Evolutionary conservation across 2,329 filamentous ascomycete species (phyloP).

Genomic region (Cercospora sp.): DNA sequence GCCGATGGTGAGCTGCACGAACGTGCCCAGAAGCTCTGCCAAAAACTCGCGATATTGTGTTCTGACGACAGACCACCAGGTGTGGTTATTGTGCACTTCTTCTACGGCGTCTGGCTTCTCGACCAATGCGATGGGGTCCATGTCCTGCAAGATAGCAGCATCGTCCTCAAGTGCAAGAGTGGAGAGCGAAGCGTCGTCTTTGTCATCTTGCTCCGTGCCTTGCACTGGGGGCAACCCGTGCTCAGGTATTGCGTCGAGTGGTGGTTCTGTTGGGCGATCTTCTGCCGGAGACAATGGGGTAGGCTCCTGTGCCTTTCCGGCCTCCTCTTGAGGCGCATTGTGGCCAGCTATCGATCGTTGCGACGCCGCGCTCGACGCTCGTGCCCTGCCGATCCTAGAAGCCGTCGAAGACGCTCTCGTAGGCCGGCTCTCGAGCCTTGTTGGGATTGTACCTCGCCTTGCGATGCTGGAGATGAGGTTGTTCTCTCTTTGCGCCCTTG

Average conservation of each 20-base stretch:
- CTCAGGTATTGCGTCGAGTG: conserved; percentile 21
- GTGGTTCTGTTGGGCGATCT: background rate
- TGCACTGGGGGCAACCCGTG: conserved; percentile 14
- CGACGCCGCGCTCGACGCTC: conserved; percentile 17
- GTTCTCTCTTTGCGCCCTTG: conserved; percentile 42
- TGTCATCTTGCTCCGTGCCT: background rate
- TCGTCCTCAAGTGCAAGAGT: conserved; percentile 41
- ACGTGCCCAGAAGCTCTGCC: conserved; percentile 54
- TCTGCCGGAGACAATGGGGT: background rate
- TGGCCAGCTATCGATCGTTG: conserved; percentile 32
- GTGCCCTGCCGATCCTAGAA: conserved; percentile 25
- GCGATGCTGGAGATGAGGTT: conserved; percentile 30
- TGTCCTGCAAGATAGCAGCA: conserved; percentile 42
- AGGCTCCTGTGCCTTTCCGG: conserved; percentile 9
- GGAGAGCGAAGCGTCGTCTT: conserved; percentile 26
- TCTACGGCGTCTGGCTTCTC: conserved; percentile 43
- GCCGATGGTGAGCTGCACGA: conserved; percentile 43
- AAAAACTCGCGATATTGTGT: conserved; percentile 55
- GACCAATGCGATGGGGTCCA: conserved; percentile 43
- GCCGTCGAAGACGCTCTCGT: conserved; percentile 29
- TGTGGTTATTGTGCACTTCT: conserved; percentile 50
- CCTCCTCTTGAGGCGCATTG: conserved; percentile 31
- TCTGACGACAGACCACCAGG: conserved; percentile 52
- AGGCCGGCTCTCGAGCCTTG: conserved; percentile 20
- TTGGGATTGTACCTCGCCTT: conserved; percentile 24